Evolutionary conservation across 2,329 filamentous ascomycete species (phyloP).

Genomic region (Colletotrichum tamarilloi): DNA sequence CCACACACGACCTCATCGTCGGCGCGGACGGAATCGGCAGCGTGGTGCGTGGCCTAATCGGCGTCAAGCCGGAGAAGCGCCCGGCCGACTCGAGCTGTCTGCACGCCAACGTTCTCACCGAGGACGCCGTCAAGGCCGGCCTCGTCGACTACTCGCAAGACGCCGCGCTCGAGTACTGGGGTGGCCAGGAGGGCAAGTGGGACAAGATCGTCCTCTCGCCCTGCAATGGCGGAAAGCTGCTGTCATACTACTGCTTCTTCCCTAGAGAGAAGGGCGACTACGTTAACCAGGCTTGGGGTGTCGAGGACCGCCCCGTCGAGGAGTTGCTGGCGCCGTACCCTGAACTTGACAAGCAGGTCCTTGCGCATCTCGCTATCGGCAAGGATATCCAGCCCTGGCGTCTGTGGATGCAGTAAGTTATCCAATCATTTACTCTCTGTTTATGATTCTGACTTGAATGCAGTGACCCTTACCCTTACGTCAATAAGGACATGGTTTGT

Average conservation of each 20-base stretch:
- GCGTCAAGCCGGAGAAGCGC: slow-evolving; percentile 69
- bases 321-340: slow-evolving; percentile 72
- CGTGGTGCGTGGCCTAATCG: slow-evolving; percentile 70
- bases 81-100: slow-evolving; percentile 71
- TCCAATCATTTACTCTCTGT: not conserved
- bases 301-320: slow-evolving; percentile 61
- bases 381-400: slow-evolving; percentile 74
- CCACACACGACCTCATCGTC: slow-evolving; percentile 68
- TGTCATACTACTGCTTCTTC: slow-evolving; percentile 80
- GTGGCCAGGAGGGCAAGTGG: slow-evolving; percentile 70
- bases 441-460: not conserved
- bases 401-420: slow-evolving; percentile 67
- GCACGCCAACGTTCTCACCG: slow-evolving; percentile 72
- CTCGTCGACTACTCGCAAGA: slow-evolving; percentile 72
- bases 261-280: slow-evolving; percentile 70
- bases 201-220: slow-evolving; percentile 79
- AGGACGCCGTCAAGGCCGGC: slow-evolving; percentile 68
- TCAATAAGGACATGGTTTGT: slow-evolving; percentile 62
- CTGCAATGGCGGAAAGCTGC: slow-evolving; percentile 72
- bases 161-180: slow-evolving; percentile 76
- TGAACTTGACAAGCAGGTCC: slow-evolving; percentile 67
- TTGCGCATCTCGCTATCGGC: slow-evolving; percentile 67
- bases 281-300: slow-evolving; percentile 69
- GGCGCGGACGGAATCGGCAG: slow-evolving; percentile 78
- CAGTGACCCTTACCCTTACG: slow-evolving; percentile 64